Base-by-base conservation (phyloP, 2,329 filamentous ascomycete species). In the Alternaria tenuissima region DNA sequence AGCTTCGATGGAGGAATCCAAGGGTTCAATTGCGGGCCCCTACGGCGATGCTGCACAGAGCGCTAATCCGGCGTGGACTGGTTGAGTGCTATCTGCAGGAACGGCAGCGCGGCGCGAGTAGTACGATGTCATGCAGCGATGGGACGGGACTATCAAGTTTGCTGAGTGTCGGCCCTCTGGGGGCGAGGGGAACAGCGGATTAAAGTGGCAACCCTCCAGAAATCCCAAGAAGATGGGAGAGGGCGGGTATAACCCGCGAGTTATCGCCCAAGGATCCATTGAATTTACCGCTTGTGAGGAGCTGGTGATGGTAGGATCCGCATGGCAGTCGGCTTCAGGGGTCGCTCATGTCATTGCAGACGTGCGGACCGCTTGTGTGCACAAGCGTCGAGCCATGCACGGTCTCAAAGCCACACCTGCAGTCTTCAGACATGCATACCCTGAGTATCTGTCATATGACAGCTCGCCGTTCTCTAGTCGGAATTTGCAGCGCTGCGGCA, bases 1-100 rank as follows among this genome's bases (percentile, higher is more conserved):
- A 51, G 51, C 48, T 42, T 54, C 51, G 54, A 61, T 49, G 28
- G 39, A 59, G 52, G 44, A 51, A 41, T 54, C 59, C 44, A 59
- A 64, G 62, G 61, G 63, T 57, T 60, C 60, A 59, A 59, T 59
- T 54, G 59, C 53, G 59, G 65, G 65, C 58, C 64, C 61, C 55
- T 63, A 51, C 59, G 55, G 41, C 38, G 41, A 22, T 41, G 26
- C 48, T 60, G 57, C 59, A 57, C 57, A 34, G 42, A 42, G 57
- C 60, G 64, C 65, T 63, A 63, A 55, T 52, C 54, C 52, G 51
- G 46, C 65, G 64, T 62, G 34, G 57, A 12, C 28, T 56, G 46
- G 57, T 38, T 49, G 46, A 24, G 42, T 57, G 47, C 34, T 60
- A 47, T 57, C 57, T 60, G 57, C 57, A 60, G 57, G 57, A 60